Conservation (phyloP, 139 green algal species). For the Picochlorum sp. region DNA sequence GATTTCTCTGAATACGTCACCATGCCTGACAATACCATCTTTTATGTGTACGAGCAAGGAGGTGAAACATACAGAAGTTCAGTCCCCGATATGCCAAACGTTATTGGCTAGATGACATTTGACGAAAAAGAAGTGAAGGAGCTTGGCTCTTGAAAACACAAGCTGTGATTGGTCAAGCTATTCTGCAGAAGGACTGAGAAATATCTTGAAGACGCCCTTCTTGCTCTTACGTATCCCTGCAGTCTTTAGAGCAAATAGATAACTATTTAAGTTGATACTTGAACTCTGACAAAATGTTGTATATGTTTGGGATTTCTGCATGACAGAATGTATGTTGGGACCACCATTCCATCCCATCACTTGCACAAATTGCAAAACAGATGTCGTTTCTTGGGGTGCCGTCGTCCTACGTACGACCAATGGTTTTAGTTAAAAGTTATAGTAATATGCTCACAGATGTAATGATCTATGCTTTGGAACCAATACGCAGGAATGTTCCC, state of each 20-base stretch:
- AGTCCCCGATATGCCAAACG: background rate
- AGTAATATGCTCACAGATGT: too few relatives aligned
- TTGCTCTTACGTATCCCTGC: too few relatives aligned
- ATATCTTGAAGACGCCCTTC: background rate
- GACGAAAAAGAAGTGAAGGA: background rate
- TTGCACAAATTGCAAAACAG: too few relatives aligned
- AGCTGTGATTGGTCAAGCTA: background rate
- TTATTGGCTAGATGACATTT: background rate
- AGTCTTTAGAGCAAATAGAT: too few relatives aligned
- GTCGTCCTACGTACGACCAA: too few relatives aligned
- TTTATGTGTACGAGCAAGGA: background rate
- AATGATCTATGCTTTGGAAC: too few relatives aligned
- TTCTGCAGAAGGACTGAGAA: background rate
- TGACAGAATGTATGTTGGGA: too few relatives aligned
- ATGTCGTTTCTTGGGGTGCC: too few relatives aligned
- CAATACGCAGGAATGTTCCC: too few relatives aligned
- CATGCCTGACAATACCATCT: background rate
- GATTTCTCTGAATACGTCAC: background rate
- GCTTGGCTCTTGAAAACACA: background rate
- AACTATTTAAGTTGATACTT: background rate
- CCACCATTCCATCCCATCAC: too few relatives aligned
- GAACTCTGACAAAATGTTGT: background rate
- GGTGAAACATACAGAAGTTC: background rate
- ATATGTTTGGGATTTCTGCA: too few relatives aligned
- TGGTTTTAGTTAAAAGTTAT: too few relatives aligned